These are phyloP conservation scores for Pyrenophora teres DNA, from an alignment of 2,329 filamentous ascomycete genomes.

Conservation along the genomic window DNA sequence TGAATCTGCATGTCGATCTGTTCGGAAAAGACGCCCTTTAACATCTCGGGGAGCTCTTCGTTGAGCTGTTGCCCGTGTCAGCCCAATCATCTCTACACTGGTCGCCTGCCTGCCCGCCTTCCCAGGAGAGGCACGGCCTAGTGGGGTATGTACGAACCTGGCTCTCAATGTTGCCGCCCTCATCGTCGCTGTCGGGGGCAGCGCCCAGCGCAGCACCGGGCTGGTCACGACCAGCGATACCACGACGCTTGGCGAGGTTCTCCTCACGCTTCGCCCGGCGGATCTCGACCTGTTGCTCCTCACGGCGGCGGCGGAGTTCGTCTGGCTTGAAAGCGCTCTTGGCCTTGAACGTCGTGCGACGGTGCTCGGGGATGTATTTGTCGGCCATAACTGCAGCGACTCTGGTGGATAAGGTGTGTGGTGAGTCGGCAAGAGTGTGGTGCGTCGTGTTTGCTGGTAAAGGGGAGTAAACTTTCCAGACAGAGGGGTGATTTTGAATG, in stretches of 20 bases:
- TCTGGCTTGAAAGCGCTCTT: slow-evolving; percentile 99
- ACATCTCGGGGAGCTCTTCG: slow-evolving; percentile 98
- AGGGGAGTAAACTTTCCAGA: slow-evolving; percentile 38
- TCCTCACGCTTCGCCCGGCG: slow-evolving; percentile 98
- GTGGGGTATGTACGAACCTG: slow-evolving; percentile 69
- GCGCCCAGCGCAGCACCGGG: slow-evolving; percentile 83
- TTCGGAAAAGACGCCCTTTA: slow-evolving; percentile 95
- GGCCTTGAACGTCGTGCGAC: slow-evolving; percentile 98
- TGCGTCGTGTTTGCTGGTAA: slow-evolving; percentile 39
- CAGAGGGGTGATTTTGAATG: slow-evolving; percentile 41
- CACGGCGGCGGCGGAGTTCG: slow-evolving; percentile 94
- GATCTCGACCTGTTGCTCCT: slow-evolving; percentile 99
- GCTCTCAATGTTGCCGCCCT: slow-evolving; percentile 89
- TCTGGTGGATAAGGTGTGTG: slow-evolving; percentile 22
- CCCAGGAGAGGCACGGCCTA: slow-evolving; percentile 11
- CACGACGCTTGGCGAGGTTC: slow-evolving; percentile 96
- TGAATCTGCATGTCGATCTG: slow-evolving; percentile 98
- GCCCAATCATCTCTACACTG: not conserved
- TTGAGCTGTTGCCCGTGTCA: slow-evolving; percentile 68
- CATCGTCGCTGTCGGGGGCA: slow-evolving; percentile 96
- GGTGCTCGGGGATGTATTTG: slow-evolving; percentile 98
- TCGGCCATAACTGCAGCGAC: slow-evolving; percentile 77
- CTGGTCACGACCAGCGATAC: slow-evolving; percentile 76
- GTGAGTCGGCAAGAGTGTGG: slow-evolving; percentile 22
- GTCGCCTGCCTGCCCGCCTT: no score